Conservation (phyloP, 345 rosid species). For the Cardamine chenopodiifolia region DNA sequence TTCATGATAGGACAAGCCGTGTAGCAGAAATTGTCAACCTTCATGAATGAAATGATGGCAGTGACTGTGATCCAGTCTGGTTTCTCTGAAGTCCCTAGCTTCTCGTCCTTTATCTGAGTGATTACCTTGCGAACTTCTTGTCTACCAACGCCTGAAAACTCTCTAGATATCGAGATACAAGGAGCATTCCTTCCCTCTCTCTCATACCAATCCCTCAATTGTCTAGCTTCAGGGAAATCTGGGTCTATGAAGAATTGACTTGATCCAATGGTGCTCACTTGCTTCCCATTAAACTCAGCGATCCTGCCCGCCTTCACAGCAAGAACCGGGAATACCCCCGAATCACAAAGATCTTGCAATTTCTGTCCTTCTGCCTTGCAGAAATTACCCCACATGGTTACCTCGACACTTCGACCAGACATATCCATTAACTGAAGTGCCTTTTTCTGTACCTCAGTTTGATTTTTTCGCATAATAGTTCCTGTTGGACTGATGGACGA, state of each 20-base stretch:
- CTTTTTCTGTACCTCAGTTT: constrained; percentile 79
- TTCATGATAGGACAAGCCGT: constrained; percentile 84
- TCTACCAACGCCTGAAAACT: constrained; percentile 53
- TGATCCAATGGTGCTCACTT: constrained; percentile 72
- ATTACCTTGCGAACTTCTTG: constrained; percentile 65
- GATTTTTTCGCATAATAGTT: constrained; percentile 74
- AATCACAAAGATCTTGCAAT: constrained; percentile 73
- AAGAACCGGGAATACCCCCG: constrained; percentile 74
- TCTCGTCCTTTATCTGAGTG: constrained; percentile 90
- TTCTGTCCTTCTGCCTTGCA: constrained; percentile 75
- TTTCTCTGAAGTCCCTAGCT: constrained; percentile 86
- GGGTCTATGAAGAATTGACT: constrained; percentile 79
- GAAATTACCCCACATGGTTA: constrained; percentile 87
- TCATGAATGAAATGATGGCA: constrained; percentile 66
- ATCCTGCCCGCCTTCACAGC: constrained; percentile 80
- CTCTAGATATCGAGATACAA: constrained; percentile 75
- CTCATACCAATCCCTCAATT: constrained; percentile 74
- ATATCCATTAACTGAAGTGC: constrained; percentile 76
- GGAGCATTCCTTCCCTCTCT: constrained; percentile 67
- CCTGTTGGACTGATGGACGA: constrained; percentile 56
- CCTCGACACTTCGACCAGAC: constrained; percentile 83
- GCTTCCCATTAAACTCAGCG: constrained; percentile 81
- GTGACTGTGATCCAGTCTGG: constrained; percentile 85
- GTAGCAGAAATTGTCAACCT: constrained; percentile 85
- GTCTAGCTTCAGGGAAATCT: constrained; percentile 68